A percentile compares a stretch with the other conserved stretches of the same genome.
phyloP scores from a whole-genome alignment of 768 basidiomycete species.

The Cystoderma amianthinum region DNA sequence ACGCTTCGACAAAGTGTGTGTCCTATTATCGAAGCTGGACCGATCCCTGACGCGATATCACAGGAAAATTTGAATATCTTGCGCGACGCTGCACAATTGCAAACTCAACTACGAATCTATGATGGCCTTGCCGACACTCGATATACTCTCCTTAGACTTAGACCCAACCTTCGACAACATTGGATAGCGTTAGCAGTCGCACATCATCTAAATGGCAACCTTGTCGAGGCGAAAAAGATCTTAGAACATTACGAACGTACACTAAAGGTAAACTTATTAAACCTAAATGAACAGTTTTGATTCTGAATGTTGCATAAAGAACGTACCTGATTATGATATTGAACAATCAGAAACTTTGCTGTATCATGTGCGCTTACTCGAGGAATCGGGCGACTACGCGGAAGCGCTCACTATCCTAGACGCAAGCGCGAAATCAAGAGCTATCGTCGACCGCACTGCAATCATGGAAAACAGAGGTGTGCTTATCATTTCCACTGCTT shows the following conservation, averaged over 20 bases:
- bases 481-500: conserved; percentile 3
- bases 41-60: conserved; percentile 3
- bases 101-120: conserved; percentile 81
- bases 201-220: conserved; percentile 76
- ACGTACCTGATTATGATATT: conserved; percentile 70
- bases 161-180: conserved; percentile 79
- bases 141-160: conserved; percentile 67
- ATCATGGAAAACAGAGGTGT: conserved; percentile 66
- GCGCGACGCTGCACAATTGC: conserved; percentile 83
- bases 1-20: conserved; percentile 77
- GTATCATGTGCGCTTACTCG: conserved; percentile 68
- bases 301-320: conserved; percentile 30
- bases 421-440: conserved; percentile 49
- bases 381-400: conserved; percentile 59
- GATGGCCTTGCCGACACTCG: conserved; percentile 78
- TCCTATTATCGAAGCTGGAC: conserved; percentile 1
- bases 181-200: conserved; percentile 91
- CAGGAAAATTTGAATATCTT: conserved; percentile 95
- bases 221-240: conserved; percentile 61
- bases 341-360: conserved; percentile 81
- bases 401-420: conserved; percentile 64
- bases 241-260: conserved; percentile 66
- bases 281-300: background rate
- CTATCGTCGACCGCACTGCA: conserved; percentile 65
- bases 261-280: conserved; percentile 51